Conservation (phyloP, 257 asterid genomes). For the Jacaranda mimosifolia region DNA sequence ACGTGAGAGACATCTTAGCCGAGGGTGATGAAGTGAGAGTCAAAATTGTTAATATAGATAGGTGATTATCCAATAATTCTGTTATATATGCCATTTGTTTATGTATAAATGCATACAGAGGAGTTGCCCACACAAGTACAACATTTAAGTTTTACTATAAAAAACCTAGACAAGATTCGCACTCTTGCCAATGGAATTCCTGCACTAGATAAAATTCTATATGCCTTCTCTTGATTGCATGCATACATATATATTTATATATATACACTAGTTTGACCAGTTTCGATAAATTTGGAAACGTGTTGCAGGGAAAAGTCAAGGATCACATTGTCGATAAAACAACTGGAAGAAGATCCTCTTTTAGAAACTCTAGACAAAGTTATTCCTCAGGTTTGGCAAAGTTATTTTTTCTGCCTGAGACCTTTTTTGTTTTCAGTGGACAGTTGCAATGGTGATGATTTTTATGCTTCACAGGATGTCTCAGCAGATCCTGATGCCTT, state of each 20-base stretch:
- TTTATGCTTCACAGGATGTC: slow-evolving; percentile 54
- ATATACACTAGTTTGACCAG: background rate
- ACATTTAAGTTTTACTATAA: background rate
- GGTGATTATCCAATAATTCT: slow-evolving; percentile 56
- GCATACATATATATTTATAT: too few species aligned
- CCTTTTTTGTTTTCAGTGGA: background rate
- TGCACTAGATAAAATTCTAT: background rate
- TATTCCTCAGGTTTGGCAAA: slow-evolving; percentile 78
- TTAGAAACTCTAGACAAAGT: slow-evolving; percentile 92
- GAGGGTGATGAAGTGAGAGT: slow-evolving; percentile 89
- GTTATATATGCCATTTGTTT: slow-evolving; percentile 6
- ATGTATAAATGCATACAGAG: background rate
- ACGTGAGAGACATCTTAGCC: slow-evolving; percentile 74
- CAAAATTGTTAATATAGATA: slow-evolving; percentile 71
- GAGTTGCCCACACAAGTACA: slow-evolving; percentile 8
- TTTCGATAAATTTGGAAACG: slow-evolving; percentile 4
- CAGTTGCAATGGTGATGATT: slow-evolving; percentile 25
- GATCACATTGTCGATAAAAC: slow-evolving; percentile 85
- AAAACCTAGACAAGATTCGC: background rate
- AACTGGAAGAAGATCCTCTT: slow-evolving; percentile 93
- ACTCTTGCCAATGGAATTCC: background rate
- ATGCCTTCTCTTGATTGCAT: background rate
- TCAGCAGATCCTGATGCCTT: slow-evolving; percentile 44
- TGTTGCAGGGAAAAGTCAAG: slow-evolving; percentile 73
- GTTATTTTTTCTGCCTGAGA: background rate